Evolutionary conservation across 73 alveolate genomes (phyloP).

Genomic region (Breviolum minutum): DNA sequence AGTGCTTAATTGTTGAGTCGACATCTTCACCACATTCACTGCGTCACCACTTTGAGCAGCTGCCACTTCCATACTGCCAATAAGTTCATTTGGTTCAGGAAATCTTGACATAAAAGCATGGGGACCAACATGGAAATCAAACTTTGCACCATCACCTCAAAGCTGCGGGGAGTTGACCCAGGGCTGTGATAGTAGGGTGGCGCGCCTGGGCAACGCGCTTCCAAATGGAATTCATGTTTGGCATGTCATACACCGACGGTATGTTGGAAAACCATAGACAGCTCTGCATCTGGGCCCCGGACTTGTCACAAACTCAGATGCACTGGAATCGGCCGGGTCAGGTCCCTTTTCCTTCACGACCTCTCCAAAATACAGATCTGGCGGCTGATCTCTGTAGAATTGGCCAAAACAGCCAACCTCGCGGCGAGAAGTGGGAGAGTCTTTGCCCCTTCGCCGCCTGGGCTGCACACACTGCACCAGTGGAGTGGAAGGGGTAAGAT

Average conservation of each 20-base stretch:
- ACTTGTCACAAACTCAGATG: background rate
- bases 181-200: constrained; percentile 69
- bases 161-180: constrained; percentile 84
- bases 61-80: too few species aligned
- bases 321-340: constrained; percentile 6
- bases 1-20: too few species aligned
- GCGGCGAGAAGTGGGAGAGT: background rate
- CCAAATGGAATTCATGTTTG: background rate
- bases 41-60: too few species aligned
- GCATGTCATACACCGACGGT: too few species aligned
- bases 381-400: background rate
- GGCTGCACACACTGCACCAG: background rate
- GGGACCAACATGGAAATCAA: background rate
- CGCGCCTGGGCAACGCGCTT: background rate
- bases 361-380: background rate
- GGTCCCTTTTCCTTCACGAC: background rate
- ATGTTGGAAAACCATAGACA: too few species aligned
- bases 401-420: background rate
- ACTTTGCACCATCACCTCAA: background rate
- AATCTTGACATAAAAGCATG: too few species aligned
- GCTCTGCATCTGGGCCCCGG: background rate
- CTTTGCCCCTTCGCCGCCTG: constrained; percentile 26
- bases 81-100: too few species aligned
- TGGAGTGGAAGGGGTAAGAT: too few species aligned
- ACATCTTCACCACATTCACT: too few species aligned